These are phyloP conservation scores for Ogataea thermomethanolica DNA, from an alignment of 805 yeast species.

Conservation along the genomic window DNA sequence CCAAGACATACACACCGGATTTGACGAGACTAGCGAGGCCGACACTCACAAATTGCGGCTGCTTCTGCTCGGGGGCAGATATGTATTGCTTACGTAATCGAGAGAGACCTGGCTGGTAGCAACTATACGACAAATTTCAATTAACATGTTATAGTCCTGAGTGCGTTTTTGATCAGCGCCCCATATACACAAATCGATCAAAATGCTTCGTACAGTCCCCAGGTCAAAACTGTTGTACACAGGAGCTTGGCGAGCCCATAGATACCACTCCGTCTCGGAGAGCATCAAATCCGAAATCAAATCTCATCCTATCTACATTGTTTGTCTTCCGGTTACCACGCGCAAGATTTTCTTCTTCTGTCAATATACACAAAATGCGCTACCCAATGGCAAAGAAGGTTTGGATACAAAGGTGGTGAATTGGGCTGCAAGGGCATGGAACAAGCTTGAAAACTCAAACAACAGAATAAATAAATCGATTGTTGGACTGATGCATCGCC, in stretches of 20 bases:
- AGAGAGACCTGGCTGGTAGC: too few species aligned
- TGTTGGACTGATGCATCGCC: conserved; percentile 47
- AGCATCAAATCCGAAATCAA: conserved; percentile 4
- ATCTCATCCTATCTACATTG: conserved; percentile 45
- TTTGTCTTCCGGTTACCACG: conserved; percentile 70
- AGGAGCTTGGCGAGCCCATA: background rate
- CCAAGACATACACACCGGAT: too few species aligned
- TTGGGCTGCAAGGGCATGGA: conserved; percentile 62
- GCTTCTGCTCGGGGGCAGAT: too few species aligned
- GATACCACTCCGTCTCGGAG: conserved; percentile 1
- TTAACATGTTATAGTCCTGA: background rate
- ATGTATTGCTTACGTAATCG: too few species aligned
- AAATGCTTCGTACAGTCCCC: background rate
- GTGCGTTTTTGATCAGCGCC: background rate
- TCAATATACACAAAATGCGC: conserved; percentile 45
- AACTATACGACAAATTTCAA: too few species aligned
- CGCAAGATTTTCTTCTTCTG: conserved; percentile 62
- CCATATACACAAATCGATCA: background rate
- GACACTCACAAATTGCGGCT: too few species aligned
- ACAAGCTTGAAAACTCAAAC: conserved; percentile 52
- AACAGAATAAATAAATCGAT: conserved; percentile 54
- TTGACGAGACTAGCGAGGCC: too few species aligned
- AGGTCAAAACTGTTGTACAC: background rate
- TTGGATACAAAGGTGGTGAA: conserved; percentile 41
- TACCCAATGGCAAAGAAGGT: conserved; percentile 32